Evolutionary conservation across 2,329 filamentous ascomycete species (phyloP).

Genomic region (Cryphonectria nitschkei): DNA sequence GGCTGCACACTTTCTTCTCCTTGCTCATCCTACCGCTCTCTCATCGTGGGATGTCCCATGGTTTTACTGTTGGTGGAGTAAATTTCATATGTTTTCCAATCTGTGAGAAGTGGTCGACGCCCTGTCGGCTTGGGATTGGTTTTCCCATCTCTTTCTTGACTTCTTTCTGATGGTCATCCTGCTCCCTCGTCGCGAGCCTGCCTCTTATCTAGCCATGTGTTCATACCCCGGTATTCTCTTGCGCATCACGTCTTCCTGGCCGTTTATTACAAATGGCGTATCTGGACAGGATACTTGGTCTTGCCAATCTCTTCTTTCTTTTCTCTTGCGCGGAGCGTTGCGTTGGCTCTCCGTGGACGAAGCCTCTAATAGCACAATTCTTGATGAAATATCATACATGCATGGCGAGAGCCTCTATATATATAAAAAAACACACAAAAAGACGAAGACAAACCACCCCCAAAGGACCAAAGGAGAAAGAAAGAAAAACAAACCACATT

Average conservation of each 20-base stretch:
- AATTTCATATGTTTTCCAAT: slow-evolving; percentile 23
- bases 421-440: neutral
- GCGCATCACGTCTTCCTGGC: neutral
- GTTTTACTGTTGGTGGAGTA: slow-evolving; percentile 5
- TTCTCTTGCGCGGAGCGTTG: neutral
- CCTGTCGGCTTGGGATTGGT: slow-evolving; percentile 8
- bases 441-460: neutral
- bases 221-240: neutral
- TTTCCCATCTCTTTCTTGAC: neutral
- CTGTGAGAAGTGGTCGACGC: slow-evolving; percentile 1
- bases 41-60: slow-evolving; percentile 14
- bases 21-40: neutral
- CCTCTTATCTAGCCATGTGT: neutral
- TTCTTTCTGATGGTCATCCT: slow-evolving; percentile 1
- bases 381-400: neutral
- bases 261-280: neutral
- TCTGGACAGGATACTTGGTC: neutral
- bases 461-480: neutral
- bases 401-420: neutral
- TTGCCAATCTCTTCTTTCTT: neutral
- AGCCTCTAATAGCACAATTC: neutral
- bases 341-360: neutral
- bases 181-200: slow-evolving; percentile 1
- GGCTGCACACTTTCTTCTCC: neutral
- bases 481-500: neutral